Evolutionary conservation across 106 monocot species (phyloP).

Genomic region (Iris macrosiphon): DNA sequence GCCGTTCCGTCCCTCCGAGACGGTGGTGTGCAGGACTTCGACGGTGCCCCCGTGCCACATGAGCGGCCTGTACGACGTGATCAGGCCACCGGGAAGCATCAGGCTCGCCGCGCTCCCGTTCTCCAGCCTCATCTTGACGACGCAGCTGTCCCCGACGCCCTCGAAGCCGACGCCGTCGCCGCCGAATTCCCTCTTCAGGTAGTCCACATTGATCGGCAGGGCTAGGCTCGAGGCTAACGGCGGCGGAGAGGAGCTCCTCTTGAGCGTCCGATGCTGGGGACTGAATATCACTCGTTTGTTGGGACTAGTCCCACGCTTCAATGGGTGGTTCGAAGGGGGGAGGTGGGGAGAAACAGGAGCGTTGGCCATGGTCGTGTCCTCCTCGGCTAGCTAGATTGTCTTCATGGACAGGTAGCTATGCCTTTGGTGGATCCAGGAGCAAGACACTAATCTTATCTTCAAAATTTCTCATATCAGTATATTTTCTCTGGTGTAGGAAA

Average conservation of each 20-base stretch:
- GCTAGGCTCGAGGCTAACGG: constrained; percentile 15
- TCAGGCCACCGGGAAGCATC: constrained; percentile 58
- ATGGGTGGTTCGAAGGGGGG: too few species aligned
- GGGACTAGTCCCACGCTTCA: too few species aligned
- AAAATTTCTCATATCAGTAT: too few species aligned
- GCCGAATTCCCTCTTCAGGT: constrained; percentile 55
- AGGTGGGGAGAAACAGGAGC: too few species aligned
- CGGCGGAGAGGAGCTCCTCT: not conserved
- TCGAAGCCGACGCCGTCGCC: constrained; percentile 64
- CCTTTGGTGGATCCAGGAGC: too few species aligned
- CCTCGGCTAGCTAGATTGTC: too few species aligned
- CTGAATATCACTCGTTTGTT: too few species aligned
- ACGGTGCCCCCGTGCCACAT: constrained; percentile 71
- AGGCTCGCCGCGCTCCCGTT: constrained; percentile 32
- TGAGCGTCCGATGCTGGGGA: not conserved
- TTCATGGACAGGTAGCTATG: too few species aligned
- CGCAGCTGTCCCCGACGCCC: constrained; percentile 51
- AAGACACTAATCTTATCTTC: too few species aligned
- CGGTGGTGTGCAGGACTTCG: constrained; percentile 64
- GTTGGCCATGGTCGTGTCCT: too few species aligned
- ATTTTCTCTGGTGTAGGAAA: too few species aligned
- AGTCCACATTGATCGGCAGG: constrained; percentile 38
- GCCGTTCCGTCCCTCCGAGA: constrained; percentile 26
- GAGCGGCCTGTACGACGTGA: constrained; percentile 71
- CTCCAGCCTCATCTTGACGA: constrained; percentile 41